Percentiles rank a stretch among this genome's conserved stretches.
These are phyloP conservation scores for Myxozyma melibiosi DNA, from an alignment of 805 yeast species.

Conservation along the genomic window DNA sequence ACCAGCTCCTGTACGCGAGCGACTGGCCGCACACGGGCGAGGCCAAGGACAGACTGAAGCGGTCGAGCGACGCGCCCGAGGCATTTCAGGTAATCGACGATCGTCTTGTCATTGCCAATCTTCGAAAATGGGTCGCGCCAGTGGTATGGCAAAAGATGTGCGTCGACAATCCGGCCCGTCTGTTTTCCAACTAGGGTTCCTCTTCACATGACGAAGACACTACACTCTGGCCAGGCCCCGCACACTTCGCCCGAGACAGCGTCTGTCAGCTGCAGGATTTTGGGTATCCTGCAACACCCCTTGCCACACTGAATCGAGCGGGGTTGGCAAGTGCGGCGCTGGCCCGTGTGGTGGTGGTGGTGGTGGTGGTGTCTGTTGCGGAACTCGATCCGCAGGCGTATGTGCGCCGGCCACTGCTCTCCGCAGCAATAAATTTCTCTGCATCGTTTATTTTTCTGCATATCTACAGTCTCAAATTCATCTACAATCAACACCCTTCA, in stretches of 20 bases:
- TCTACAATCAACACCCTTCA: too few relatives aligned
- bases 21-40: conserved; percentile 14
- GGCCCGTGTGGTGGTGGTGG: not conserved
- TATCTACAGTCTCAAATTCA: too few relatives aligned
- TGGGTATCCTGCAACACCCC: too few relatives aligned
- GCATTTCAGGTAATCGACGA: not conserved
- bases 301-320: too few relatives aligned
- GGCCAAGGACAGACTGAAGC: not conserved
- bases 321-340: not conserved
- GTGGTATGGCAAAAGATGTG: not conserved
- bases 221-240: too few relatives aligned
- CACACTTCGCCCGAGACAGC: too few relatives aligned
- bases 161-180: not conserved
- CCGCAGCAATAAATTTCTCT: not conserved
- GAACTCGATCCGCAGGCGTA: not conserved
- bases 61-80: not conserved
- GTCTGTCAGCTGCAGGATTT: too few relatives aligned
- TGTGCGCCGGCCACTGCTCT: not conserved
- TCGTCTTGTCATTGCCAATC: not conserved
- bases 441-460: not conserved
- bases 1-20: conserved; percentile 11
- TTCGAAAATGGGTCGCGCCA: not conserved
- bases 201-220: not conserved
- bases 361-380: not conserved
- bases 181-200: not conserved